Conservation (phyloP, 2,329 filamentous ascomycete genomes). For the Diaporthe capsici region DNA sequence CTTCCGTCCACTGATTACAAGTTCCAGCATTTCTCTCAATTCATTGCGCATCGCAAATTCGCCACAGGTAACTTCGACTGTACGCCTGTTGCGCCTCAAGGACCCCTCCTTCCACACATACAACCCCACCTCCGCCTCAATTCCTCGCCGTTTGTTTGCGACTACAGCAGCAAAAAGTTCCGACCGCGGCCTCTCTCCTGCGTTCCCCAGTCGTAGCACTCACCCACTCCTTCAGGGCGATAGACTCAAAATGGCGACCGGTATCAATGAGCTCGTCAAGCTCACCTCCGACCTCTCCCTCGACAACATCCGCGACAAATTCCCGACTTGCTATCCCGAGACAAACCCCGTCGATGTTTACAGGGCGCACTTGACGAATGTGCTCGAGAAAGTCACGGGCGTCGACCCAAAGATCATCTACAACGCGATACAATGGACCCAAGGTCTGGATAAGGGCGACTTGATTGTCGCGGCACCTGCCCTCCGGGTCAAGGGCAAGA, state of each 20-base stretch:
- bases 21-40: background rate
- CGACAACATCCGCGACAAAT: slow-evolving; percentile 56
- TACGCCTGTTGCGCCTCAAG: slow-evolving; percentile 17
- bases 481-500: slow-evolving; percentile 81
- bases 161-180: slow-evolving; percentile 29
- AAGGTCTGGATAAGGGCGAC: slow-evolving; percentile 86
- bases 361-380: slow-evolving; percentile 80
- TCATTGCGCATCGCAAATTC: background rate
- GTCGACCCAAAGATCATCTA: slow-evolving; percentile 81
- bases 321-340: slow-evolving; percentile 73
- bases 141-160: slow-evolving; percentile 19
- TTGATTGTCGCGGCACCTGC: slow-evolving; percentile 83
- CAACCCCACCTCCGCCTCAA: slow-evolving; percentile 37
- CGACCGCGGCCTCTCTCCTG: background rate
- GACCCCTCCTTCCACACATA: slow-evolving; percentile 37
- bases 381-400: slow-evolving; percentile 77
- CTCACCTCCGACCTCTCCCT: slow-evolving; percentile 54
- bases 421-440: slow-evolving; percentile 82
- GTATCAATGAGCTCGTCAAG: slow-evolving; percentile 51
- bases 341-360: slow-evolving; percentile 85
- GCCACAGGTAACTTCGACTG: slow-evolving; percentile 1
- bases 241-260: slow-evolving; percentile 46
- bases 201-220: slow-evolving; percentile 18
- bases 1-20: slow-evolving; percentile 33
- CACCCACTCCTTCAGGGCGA: slow-evolving; percentile 38